A percentile compares a stretch with the other conserved stretches of the same genome.
Conservation (phyloP, 331 rosid genomes). For the Quercus lobata region DNA sequence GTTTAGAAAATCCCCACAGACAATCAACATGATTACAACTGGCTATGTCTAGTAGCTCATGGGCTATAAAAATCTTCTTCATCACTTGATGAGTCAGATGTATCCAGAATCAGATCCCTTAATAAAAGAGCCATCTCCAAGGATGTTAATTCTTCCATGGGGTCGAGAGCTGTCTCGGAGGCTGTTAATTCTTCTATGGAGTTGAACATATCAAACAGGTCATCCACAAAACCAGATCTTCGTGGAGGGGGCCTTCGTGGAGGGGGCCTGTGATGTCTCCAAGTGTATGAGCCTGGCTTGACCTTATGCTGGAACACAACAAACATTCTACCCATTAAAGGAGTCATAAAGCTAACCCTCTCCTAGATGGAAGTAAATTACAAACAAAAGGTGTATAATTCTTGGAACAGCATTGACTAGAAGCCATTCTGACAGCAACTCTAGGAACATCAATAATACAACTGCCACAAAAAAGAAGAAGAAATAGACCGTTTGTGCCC, state of each 20-base stretch:
- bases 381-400: conserved; percentile 25
- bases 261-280: conserved; percentile 52
- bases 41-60: conserved; percentile 11
- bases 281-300: conserved; percentile 50
- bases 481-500: background rate
- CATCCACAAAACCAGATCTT: conserved; percentile 33
- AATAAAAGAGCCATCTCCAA: conserved; percentile 25
- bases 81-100: conserved; percentile 39
- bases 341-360: conserved; percentile 35
- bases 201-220: conserved; percentile 29
- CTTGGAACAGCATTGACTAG: conserved; percentile 17
- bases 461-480: background rate
- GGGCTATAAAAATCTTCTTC: conserved; percentile 31
- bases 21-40: background rate
- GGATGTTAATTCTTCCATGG: conserved; percentile 16
- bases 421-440: background rate
- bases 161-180: conserved; percentile 20
- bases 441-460: background rate
- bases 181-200: conserved; percentile 28
- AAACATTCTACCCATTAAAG: conserved; percentile 54
- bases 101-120: conserved; percentile 30
- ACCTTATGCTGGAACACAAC: conserved; percentile 61
- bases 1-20: conserved; percentile 7
- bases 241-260: conserved; percentile 35
- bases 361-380: conserved; percentile 32